These are phyloP conservation scores for Pseudoscleropodium purum DNA, from an alignment of 225 moss, liverwort and hornwort genomes.

Conservation along the genomic window DNA sequence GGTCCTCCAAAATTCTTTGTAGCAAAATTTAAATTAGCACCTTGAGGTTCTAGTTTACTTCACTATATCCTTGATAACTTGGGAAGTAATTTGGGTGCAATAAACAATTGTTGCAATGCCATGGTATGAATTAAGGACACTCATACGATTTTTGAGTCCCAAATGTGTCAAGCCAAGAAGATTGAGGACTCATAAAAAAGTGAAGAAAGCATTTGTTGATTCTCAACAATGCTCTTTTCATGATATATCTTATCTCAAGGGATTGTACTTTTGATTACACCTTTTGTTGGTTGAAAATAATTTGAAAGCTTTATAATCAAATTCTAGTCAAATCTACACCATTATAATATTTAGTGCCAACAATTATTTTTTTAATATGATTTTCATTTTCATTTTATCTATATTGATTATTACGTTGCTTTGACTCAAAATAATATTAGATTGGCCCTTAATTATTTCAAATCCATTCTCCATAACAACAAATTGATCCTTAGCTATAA, in stretches of 20 bases:
- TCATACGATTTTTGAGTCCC: too few relatives aligned
- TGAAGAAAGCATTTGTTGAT: too few relatives aligned
- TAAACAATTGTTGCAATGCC: neutral
- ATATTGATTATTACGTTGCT: neutral
- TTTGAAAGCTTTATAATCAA: too few relatives aligned
- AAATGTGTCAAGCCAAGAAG: too few relatives aligned
- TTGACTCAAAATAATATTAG: neutral
- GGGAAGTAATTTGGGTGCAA: neutral
- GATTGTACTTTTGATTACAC: neutral
- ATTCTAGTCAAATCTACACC: neutral
- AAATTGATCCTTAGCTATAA: neutral
- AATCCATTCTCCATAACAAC: neutral
- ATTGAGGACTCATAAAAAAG: neutral
- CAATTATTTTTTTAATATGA: neutral
- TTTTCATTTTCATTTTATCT: neutral
- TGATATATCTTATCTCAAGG: too few relatives aligned
- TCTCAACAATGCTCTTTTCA: too few relatives aligned
- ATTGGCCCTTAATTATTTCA: neutral
- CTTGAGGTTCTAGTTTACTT: neutral
- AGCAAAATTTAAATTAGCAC: neutral
- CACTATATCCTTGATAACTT: neutral
- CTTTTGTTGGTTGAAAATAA: neutral
- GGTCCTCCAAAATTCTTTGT: neutral
- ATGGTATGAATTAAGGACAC: neutral
- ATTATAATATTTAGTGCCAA: too few relatives aligned